Evolutionary conservation across 768 basidiomycete species (phyloP), one percentile per base, ranked within the genome.

Genomic region (Saitozyma podzolica): DNA sequence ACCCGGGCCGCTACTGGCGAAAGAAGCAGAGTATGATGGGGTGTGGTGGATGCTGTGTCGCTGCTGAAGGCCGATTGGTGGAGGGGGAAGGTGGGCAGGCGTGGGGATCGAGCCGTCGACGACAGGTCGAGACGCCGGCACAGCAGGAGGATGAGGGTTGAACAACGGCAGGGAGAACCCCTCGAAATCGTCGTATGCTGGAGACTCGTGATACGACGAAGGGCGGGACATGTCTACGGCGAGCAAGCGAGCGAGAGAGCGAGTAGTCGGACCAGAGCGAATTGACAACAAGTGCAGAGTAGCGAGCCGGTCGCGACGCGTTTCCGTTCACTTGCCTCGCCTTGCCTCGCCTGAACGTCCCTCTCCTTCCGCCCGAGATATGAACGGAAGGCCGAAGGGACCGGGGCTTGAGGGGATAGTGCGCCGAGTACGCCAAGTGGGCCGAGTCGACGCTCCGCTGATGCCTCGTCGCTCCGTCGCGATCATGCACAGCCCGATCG

Each of bases 151-250:
- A 39, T 69, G 67, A 8, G 59, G 65, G 49, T 75, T 75, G 70
- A 72, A 75, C 5, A 75, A 54, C 1, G 73, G 73, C 3, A 75
- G 62, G 9, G 70, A 63, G 49, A 66, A 65, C 29, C 57, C 47
- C 19, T 60, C 53, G 20, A 56, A 41, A 40, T 61, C 50, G 47
- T 51, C 52, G 54, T 66, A 54, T 2, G 55, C 45, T 9, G 47
- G 7, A 19, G 48, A 8, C 40, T 72, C 74, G 67, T 72, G 74
- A 58, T 70, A 66, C 19, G 74, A 72, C 49, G 64, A 50, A 56
- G 74, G 74, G 13, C 74, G 66, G 17, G 74, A 75, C 74, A 72
- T 75, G 39, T 47, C 50, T 37, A 11, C 10, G 42, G 47, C 56
- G 19, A 13, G 16, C 29, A 54, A 19, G 29, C 42, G 16, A 39